phyloP scores from a whole-genome alignment of 345 rosid genomes.

The Acer saccharum region DNA sequence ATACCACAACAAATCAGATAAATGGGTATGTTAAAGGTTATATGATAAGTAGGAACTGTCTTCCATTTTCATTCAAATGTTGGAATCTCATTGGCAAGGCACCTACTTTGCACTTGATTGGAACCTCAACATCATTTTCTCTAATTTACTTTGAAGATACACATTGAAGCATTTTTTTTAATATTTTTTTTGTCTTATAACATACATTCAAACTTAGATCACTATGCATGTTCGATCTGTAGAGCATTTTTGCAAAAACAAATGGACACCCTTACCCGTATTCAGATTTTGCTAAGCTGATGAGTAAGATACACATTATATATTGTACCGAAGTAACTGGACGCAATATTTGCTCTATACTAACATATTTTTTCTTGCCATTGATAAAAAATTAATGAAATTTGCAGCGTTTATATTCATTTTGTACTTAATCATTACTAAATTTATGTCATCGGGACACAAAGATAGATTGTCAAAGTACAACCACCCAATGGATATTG shows the following conservation, averaged over 20 bases:
- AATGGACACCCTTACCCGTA: not conserved
- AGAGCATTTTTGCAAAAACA: not conserved
- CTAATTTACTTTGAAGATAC: not conserved
- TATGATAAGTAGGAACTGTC: not conserved
- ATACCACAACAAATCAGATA: constrained; percentile 75
- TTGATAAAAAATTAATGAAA: not conserved
- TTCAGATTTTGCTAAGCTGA: not conserved
- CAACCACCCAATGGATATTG: not conserved
- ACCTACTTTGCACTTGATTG: not conserved
- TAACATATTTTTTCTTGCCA: not conserved
- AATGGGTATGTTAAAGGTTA: constrained; percentile 63
- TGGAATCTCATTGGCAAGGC: not conserved
- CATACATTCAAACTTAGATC: not conserved
- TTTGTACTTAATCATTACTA: too few species aligned
- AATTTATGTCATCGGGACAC: too few species aligned
- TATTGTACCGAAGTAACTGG: not conserved
- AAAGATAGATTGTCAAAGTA: too few species aligned
- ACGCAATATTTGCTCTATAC: not conserved
- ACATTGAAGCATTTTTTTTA: not conserved
- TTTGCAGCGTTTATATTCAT: not conserved
- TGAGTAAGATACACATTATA: not conserved
- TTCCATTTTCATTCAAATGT: not conserved
- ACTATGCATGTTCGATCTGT: not conserved
- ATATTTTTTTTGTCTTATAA: not conserved
- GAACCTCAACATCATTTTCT: not conserved